Evolutionary conservation across 257 asterid species (phyloP), one percentile per base, ranked within the genome.

Genomic region (Phtheirospermum japonicum): DNA sequence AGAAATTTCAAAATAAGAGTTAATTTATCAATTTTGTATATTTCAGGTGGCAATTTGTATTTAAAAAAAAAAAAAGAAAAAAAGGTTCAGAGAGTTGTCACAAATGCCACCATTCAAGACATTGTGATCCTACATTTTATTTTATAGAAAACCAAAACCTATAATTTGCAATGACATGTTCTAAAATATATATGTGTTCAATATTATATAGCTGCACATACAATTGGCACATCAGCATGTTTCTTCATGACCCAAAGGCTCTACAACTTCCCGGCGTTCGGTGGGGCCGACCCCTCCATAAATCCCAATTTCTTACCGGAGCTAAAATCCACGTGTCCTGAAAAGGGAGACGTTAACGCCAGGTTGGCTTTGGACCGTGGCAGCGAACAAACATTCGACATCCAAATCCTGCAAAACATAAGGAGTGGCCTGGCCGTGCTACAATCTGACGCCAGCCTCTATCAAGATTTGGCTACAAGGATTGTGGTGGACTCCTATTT

Each of bases 181-280:
- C n/a, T n/a, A n/a, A n/a, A n/a, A n/a, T n/a, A n/a, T n/a, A n/a
- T n/a, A n/a, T n/a, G n/a, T n/a, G n/a, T n/a, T n/a, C n/a, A n/a
- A n/a, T n/a, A n/a, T n/a, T n/a, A n/a, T n/a, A n/a, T 8, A 85
- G 96, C 78, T 31, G 98, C 96, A 13, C 98, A 91, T 57, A 81
- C 86, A 46, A 86, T 91, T 14, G 98, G 96, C 57, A 88, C 90
- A 0, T 74, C 98, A 0, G 98, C 96, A 34, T 91, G 98, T 69
- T 91, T 91, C 95, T 88, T 91, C 86, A 88, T 91, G 98, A 69
- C 46, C 8, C 37, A 74, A 14, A 67, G 96, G 74, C 94, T 88
- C 48, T 88, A 91, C 87, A 57, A 33, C 9, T 91, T 88, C 70
- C 51, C 70, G 6, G 68, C 71, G 0, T 59, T 20, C 4, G 80